Conservation (phyloP, 352 stramenopile genomes). For the Pythium coloratum region DNA sequence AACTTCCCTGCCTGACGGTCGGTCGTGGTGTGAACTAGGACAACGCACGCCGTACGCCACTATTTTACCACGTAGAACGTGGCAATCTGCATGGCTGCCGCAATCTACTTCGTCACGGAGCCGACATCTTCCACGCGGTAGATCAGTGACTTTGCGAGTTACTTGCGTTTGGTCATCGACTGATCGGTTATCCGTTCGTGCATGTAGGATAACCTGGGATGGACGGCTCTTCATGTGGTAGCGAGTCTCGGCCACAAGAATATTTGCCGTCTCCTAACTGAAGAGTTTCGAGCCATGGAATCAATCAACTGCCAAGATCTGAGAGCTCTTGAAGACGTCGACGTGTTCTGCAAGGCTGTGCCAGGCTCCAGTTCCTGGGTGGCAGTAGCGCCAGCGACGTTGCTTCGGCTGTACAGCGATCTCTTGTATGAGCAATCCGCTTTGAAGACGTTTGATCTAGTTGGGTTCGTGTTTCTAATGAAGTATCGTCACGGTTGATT, state of each 20-base stretch:
- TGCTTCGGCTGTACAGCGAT: conserved; percentile 53
- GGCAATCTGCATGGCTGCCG: conserved; percentile 45
- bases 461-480: not conserved
- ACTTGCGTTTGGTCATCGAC: no score
- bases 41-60: conserved; percentile 40
- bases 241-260: conserved; percentile 45
- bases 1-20: no score
- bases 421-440: conserved; percentile 34
- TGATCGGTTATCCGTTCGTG: not conserved
- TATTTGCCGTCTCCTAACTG: conserved; percentile 33
- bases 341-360: conserved; percentile 6
- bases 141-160: not conserved
- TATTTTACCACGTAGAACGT: conserved; percentile 49
- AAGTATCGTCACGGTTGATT: not conserved
- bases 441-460: not conserved
- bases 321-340: conserved; percentile 2
- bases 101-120: conserved; percentile 38
- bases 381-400: conserved; percentile 35
- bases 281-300: not conserved
- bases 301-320: no score
- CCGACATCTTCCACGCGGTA: conserved; percentile 44
- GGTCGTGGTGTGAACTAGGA: conserved; percentile 25
- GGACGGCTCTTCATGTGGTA: conserved; percentile 47
- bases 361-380: conserved; percentile 29
- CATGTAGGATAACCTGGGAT: conserved; percentile 38